These are phyloP conservation scores for Pochonia chlamydosporia DNA, from an alignment of 2,329 filamentous ascomycete species.

Conservation along the genomic window DNA sequence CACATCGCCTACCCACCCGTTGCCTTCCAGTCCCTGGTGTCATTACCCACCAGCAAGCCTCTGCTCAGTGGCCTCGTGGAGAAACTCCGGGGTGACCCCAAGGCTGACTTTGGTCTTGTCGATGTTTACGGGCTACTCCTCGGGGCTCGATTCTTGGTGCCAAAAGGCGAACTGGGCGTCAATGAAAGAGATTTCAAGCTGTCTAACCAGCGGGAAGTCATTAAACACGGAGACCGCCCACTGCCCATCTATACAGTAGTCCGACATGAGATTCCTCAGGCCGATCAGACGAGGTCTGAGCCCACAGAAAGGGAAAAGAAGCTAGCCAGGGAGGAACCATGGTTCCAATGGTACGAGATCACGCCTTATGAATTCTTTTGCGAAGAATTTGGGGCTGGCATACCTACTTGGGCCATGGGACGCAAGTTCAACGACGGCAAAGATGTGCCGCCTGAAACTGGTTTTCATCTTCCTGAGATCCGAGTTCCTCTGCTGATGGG, in stretches of 20 bases:
- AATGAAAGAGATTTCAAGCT: conserved; percentile 79
- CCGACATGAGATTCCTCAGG: conserved; percentile 79
- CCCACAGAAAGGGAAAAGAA: conserved; percentile 30
- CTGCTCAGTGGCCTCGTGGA: conserved; percentile 85
- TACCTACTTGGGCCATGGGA: conserved; percentile 91
- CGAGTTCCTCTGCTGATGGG: conserved; percentile 81
- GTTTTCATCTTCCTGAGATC: conserved; percentile 73
- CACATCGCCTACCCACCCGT: conserved; percentile 91
- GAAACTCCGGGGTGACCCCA: conserved; percentile 70
- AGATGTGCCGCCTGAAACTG: conserved; percentile 47
- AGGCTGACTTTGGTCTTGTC: conserved; percentile 79
- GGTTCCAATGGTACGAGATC: conserved; percentile 98
- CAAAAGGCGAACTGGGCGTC: conserved; percentile 67
- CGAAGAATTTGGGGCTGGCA: conserved; percentile 84
- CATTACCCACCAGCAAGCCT: conserved; percentile 88
- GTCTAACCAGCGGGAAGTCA: conserved; percentile 74
- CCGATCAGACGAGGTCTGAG: conserved; percentile 33
- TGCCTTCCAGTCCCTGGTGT: conserved; percentile 74
- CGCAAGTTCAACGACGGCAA: conserved; percentile 69
- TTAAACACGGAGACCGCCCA: conserved; percentile 74
- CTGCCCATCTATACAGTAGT: conserved; percentile 95
- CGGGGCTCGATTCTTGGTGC: conserved; percentile 78
- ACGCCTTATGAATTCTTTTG: conserved; percentile 95
- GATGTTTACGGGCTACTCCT: conserved; percentile 88
- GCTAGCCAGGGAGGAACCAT: conserved; percentile 60